phyloP scores from a whole-genome alignment of 2,329 filamentous ascomycete genomes.

The Emmonsiellopsis sp. region DNA sequence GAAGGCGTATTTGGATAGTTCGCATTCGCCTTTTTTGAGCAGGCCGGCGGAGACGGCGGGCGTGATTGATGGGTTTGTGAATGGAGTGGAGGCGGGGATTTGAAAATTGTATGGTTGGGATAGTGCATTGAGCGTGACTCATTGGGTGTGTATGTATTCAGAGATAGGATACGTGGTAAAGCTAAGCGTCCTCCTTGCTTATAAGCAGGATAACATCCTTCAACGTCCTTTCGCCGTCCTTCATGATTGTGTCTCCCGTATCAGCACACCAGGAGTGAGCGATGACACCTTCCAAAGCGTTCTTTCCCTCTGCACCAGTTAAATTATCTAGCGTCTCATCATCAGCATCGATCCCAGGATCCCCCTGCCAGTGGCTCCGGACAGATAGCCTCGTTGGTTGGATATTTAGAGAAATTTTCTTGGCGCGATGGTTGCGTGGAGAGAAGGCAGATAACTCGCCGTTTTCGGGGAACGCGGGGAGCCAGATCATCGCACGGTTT shows the following conservation, averaged over 20 bases:
- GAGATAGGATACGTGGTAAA: no score
- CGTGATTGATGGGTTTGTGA: no score
- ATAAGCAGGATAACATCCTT: background rate
- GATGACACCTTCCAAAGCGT: background rate
- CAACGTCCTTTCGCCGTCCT: background rate
- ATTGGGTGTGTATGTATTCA: no score
- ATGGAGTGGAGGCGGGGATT: no score
- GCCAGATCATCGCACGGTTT: slow-evolving; percentile 6
- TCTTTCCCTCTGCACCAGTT: background rate
- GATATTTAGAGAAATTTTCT: slow-evolving; percentile 24
- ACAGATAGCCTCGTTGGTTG: slow-evolving; percentile 19
- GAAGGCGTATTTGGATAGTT: no score
- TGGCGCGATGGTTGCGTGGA: slow-evolving; percentile 13
- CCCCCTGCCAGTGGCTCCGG: background rate
- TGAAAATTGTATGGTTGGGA: no score
- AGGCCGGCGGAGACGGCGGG: no score
- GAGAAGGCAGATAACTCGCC: slow-evolving; percentile 23
- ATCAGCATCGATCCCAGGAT: background rate
- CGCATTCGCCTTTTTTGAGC: no score
- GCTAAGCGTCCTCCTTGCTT: background rate
- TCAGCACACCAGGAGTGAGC: background rate
- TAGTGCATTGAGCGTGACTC: no score
- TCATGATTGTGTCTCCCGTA: background rate
- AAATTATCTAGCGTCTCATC: background rate
- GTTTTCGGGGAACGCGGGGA: slow-evolving; percentile 22